Percentiles rank a stretch among this genome's conserved stretches.
Evolutionary conservation across 2,329 filamentous ascomycete species (phyloP).

Genomic region (Byssothecium circinans): DNA sequence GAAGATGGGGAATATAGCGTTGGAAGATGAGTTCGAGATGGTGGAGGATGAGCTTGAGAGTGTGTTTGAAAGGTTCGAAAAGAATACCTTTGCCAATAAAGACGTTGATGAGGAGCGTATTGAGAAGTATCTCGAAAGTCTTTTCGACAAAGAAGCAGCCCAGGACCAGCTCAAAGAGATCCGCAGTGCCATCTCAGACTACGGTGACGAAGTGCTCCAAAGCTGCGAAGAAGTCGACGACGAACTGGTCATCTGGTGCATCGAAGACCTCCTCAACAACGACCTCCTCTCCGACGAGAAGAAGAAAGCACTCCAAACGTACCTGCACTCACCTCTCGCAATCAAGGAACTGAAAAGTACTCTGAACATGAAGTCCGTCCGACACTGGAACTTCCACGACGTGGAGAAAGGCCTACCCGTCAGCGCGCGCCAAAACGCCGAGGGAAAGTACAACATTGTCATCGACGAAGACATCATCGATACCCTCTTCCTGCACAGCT

Average conservation of each 20-base stretch:
- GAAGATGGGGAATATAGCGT: constrained; percentile 22
- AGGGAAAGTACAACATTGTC: constrained; percentile 27
- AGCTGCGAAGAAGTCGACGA: constrained; percentile 42
- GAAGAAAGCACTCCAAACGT: constrained; percentile 26
- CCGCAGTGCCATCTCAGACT: constrained; percentile 15
- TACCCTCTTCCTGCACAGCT: constrained; percentile 28
- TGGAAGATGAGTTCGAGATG: constrained; percentile 48
- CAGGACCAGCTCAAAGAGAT: constrained; percentile 10
- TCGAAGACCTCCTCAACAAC: constrained; percentile 53
- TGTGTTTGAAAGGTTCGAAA: constrained; percentile 47
- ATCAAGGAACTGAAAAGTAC: constrained; percentile 26
- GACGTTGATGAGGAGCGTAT: constrained; percentile 21
- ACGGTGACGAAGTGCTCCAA: constrained; percentile 17
- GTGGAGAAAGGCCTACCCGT: constrained; percentile 25
- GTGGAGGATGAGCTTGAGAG: constrained; percentile 59
- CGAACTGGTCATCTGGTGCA: constrained; percentile 48
- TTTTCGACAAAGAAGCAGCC: constrained; percentile 14
- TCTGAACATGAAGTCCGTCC: constrained; percentile 27
- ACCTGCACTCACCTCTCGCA: constrained; percentile 25
- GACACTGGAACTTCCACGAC: constrained; percentile 30
- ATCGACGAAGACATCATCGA: constrained; percentile 33
- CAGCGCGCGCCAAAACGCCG: constrained; percentile 19
- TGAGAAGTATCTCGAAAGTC: constrained; percentile 19
- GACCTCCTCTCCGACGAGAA: constrained; percentile 56
- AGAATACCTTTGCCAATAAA: constrained; percentile 17